phyloP scores from a whole-genome alignment of 495 filamentous ascomycete species.

The Trypethelium eluteriae region DNA sequence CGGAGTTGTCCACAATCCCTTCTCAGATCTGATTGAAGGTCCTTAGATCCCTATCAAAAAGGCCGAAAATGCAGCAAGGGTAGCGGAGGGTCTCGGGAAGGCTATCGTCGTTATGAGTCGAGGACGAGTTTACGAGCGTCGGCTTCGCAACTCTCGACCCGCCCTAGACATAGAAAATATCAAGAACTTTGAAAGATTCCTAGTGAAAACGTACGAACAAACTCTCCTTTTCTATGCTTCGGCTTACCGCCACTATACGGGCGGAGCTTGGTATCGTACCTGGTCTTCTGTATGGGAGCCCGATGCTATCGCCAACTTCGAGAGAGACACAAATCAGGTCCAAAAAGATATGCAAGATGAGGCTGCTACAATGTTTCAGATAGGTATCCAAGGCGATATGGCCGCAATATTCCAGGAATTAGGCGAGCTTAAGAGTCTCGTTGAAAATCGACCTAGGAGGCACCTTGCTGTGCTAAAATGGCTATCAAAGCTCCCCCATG shows the following conservation, averaged over 20 bases:
- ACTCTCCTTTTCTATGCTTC: background rate
- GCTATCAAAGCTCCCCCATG: background rate
- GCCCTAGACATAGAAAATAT: background rate
- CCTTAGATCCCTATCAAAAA: background rate
- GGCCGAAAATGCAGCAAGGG: background rate
- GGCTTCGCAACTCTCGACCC: background rate
- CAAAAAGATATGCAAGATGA: background rate
- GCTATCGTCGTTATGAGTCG: background rate
- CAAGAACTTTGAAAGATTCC: background rate
- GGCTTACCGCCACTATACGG: background rate
- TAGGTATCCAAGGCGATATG: background rate
- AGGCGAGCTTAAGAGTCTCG: background rate
- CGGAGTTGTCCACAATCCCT: background rate
- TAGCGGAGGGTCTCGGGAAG: background rate
- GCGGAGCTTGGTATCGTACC: background rate
- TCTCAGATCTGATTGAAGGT: background rate
- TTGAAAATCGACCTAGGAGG: background rate
- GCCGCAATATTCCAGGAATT: background rate
- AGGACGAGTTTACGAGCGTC: background rate
- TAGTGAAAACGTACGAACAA: background rate
- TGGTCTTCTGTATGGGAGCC: background rate
- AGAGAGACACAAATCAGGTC: background rate
- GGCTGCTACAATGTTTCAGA: background rate
- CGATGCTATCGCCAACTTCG: background rate
- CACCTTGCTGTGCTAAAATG: background rate